A percentile compares a stretch with the other conserved stretches of the same genome.
These are phyloP conservation scores for Notholithocarpus densiflorus DNA, from an alignment of 306 rosid species.

Conservation along the genomic window DNA sequence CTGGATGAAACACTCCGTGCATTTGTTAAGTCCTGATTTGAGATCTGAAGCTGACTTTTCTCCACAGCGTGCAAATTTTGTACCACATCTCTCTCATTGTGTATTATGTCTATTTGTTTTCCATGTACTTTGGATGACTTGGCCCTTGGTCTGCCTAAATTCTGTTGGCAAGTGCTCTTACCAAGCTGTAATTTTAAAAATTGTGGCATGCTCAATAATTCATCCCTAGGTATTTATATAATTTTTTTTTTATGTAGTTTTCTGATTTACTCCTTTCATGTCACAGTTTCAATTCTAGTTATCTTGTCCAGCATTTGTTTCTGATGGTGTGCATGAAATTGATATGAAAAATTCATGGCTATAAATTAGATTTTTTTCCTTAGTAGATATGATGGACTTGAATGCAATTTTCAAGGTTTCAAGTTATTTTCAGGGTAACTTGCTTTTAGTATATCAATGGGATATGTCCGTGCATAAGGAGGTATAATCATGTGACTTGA, in stretches of 20 bases:
- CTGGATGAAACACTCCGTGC: constrained; percentile 75
- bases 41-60: background rate
- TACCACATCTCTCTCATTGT: constrained; percentile 17
- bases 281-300: background rate
- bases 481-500: too few species aligned
- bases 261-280: background rate
- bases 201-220: constrained; percentile 37
- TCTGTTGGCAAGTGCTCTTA: constrained; percentile 16
- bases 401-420: too few species aligned
- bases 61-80: constrained; percentile 9
- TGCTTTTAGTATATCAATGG: too few species aligned
- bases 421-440: too few species aligned
- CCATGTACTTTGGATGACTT: background rate
- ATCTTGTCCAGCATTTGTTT: too few species aligned
- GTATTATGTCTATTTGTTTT: constrained; percentile 23
- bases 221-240: background rate
- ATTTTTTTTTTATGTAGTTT: constrained; percentile 7
- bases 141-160: background rate
- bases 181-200: constrained; percentile 34
- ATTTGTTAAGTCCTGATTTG: constrained; percentile 66
- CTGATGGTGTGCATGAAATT: too few species aligned
- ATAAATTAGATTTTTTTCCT: too few species aligned
- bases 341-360: too few species aligned
- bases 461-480: too few species aligned
- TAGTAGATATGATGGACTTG: too few species aligned